Base-by-base conservation (phyloP, 164 flowering plant genomes). In the Sextonia rubra region DNA sequence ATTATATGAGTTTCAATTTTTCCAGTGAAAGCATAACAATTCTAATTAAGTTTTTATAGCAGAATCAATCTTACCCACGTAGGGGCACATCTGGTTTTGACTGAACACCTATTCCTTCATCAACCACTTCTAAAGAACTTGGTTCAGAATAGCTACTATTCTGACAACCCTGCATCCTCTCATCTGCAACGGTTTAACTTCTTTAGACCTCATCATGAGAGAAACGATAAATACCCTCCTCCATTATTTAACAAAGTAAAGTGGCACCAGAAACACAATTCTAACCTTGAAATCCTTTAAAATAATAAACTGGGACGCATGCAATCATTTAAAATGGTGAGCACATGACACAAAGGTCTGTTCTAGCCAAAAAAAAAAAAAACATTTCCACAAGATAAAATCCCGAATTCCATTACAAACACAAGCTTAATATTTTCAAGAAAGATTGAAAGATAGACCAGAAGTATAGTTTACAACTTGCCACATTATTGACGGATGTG, bases 171-270 rank as follows among this genome's bases (percentile, higher is more conserved):
- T 85, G 86, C 77, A 78, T 74, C 93, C 73, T 86, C 85, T 82
- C 82, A 83, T 91, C 97, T 92, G 97, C 94, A 92, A 83, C 62
- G 64, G 69, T 71, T 76, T 80, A 55, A 72, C 55, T 56, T 76
- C 70, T 84, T 88, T 66, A 89, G 86, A 82, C 47, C 62, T 73
- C 76, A 64, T 66, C 71, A 66, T 70, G 55, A 0, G 61, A 77
- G 17, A 80, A 73, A 37, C 5, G 69, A 12, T 14, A 66, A 61
- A 30, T 56, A 67, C 27, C 47, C 17, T 49, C 64, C 47, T 63
- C 22, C 68, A 49, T 72, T 30, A 77, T 30, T 69, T 44, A 24
- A 47, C 14, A 23, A 74, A 23, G 71, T 17, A 65, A 15, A 30
- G 20, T 24, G 49, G 32, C 75, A 4, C 22, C 1, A 72, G 18